Conservation (phyloP, 768 basidiomycete genomes). For the Crassisporium funariophilum region DNA sequence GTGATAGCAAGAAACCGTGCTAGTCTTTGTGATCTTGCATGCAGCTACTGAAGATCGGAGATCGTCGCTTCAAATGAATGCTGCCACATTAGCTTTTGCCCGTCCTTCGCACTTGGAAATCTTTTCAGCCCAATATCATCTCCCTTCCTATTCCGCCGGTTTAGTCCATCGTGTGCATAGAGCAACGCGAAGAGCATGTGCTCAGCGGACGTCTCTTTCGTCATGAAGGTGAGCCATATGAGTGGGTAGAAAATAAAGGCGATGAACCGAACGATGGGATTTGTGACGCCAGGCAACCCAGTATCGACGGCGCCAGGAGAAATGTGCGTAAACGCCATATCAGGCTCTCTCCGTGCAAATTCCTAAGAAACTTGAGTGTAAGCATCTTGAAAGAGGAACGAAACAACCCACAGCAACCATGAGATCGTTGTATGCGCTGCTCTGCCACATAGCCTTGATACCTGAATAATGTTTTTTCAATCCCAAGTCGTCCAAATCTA, state of each 20-base stretch:
- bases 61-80: constrained; percentile 8
- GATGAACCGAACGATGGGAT: constrained; percentile 7
- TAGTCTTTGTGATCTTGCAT: no score
- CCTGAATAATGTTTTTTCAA: constrained; percentile 37
- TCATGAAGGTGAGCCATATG: constrained; percentile 12
- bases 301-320: constrained; percentile 40
- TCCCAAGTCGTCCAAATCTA: constrained; percentile 37
- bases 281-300: constrained; percentile 1
- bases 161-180: constrained; percentile 13
- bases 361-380: constrained; percentile 13
- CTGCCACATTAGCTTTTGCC: constrained; percentile 6
- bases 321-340: constrained; percentile 41
- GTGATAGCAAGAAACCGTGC: no score
- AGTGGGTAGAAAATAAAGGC: constrained; percentile 10
- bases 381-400: background rate
- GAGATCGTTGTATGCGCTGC: constrained; percentile 37
- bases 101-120: constrained; percentile 1
- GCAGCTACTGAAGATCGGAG: no score
- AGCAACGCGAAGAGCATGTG: constrained; percentile 26
- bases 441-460: constrained; percentile 23
- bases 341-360: constrained; percentile 37
- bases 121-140: constrained; percentile 6
- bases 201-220: constrained; percentile 21
- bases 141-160: constrained; percentile 8
- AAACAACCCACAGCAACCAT: constrained; percentile 33